Evolutionary conservation across 768 basidiomycete genomes (phyloP).

Genomic region (Lentinula raphanica): DNA sequence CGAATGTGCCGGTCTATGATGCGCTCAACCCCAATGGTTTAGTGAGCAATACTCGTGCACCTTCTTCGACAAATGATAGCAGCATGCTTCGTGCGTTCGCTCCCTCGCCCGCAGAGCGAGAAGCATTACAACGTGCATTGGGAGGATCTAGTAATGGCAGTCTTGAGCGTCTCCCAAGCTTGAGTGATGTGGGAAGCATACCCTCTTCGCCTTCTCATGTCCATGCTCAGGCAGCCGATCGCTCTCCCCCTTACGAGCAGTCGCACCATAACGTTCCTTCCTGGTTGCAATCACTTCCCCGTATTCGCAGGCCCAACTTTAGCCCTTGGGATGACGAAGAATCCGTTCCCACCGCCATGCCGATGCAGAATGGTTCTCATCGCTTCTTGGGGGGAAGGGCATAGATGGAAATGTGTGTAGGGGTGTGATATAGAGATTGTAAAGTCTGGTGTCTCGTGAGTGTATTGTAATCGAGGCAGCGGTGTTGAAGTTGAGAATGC

Average conservation of each 20-base stretch:
- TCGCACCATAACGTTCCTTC: slow-evolving; percentile 41
- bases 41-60: slow-evolving; percentile 25
- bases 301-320: slow-evolving; percentile 65
- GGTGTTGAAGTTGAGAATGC: background rate
- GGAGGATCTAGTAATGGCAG: slow-evolving; percentile 71
- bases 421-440: background rate
- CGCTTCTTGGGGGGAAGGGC: background rate
- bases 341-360: slow-evolving; percentile 10
- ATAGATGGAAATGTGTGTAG: background rate
- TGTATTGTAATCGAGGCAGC: background rate
- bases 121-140: slow-evolving; percentile 75
- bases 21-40: slow-evolving; percentile 61
- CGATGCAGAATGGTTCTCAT: background rate
- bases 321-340: slow-evolving; percentile 84
- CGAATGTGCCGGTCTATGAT: slow-evolving; percentile 34
- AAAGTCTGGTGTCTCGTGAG: background rate
- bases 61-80: slow-evolving; percentile 37
- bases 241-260: slow-evolving; percentile 7
- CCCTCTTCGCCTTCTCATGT: slow-evolving; percentile 60
- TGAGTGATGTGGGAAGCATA: slow-evolving; percentile 71
- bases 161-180: slow-evolving; percentile 67
- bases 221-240: slow-evolving; percentile 31
- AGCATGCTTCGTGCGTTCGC: slow-evolving; percentile 76
- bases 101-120: slow-evolving; percentile 83
- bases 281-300: slow-evolving; percentile 65